Evolutionary conservation across 306 rosid species (phyloP), one percentile per base, ranked within the genome.

Genomic region (Cicer cuneatum): DNA sequence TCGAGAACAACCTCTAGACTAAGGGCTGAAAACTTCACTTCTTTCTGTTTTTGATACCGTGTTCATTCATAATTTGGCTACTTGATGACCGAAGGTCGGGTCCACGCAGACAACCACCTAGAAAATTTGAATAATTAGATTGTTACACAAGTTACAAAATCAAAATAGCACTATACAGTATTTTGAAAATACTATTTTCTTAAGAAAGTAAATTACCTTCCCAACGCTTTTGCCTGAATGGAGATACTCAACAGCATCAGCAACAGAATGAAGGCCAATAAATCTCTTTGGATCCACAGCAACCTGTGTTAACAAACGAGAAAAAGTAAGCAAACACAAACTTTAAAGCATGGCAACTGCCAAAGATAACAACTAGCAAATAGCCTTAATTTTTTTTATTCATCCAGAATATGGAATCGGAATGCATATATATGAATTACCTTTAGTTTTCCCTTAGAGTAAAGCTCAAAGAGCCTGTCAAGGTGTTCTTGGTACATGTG

Each of bases 211-310:
- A 59, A 52, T 87, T 91, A 94, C 98, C 98, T 94, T 94, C 58
- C 98, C 98, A 21, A 91, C 90, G 73, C 98, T 94, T 82, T 87
- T 87, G 7, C 98, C 98, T 18, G 98, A 94, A 83, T 94, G 97
- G 75, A 94, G 96, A 82, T 94, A 85, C 80, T 94, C 98, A 12
- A 94, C 97, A 5, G 98, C 98, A 59, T 94, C 93, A 2, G 90
- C 88, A 39, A 87, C 93, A 8, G 98, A 85, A 60, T 71, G 60
- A 38, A 94, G 66, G 49, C 97, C 98, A n/a, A 85, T 2, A 88
- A 91, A 94, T 46, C 46, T 84, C 89, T 85, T 89, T 18, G 95
- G 98, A 84, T 94, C 98, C 18, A 94, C 21, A 8, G 69, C 84
- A 81, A 94, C 80, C 98, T 94, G 70, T 42, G 73, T 10, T 67